These are phyloP conservation scores for Pestalotiopsis sp. DNA, from an alignment of 2,329 filamentous ascomycete genomes.

Conservation along the genomic window DNA sequence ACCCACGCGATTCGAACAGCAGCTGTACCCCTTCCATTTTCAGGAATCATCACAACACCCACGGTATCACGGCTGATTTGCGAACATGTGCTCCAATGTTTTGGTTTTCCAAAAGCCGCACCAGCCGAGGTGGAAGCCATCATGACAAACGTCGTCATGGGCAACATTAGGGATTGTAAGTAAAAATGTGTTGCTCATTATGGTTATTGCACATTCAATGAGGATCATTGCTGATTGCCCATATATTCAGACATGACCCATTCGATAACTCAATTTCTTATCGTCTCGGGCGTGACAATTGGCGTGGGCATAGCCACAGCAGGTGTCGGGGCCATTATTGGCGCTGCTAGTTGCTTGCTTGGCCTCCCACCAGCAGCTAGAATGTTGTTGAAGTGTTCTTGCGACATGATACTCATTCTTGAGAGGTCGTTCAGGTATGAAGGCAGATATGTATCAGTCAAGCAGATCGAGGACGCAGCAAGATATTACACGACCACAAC, in stretches of 20 bases:
- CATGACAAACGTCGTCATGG: slow-evolving; percentile 6
- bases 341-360: slow-evolving; percentile 3
- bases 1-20: slow-evolving; percentile 21
- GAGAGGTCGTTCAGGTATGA: neutral
- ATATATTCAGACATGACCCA: neutral
- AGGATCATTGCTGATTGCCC: neutral
- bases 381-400: slow-evolving; percentile 24
- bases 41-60: neutral
- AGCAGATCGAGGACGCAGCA: slow-evolving; percentile 9
- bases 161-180: neutral
- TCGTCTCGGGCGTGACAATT: slow-evolving; percentile 14
- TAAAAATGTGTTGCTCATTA: neutral
- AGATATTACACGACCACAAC: slow-evolving; percentile 10
- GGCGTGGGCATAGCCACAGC: slow-evolving; percentile 26
- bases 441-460: slow-evolving; percentile 3
- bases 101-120: neutral
- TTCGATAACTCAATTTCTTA: neutral
- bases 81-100: slow-evolving; percentile 3
- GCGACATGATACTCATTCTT: slow-evolving; percentile 24
- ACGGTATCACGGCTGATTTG: neutral
- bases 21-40: slow-evolving; percentile 22
- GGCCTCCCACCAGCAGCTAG: slow-evolving; percentile 23
- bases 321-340: slow-evolving; percentile 22
- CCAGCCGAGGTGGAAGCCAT: neutral
- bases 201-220: neutral